phyloP scores from a whole-genome alignment of 371 early-diverging fungal genomes.

The Zopfochytrium polystomum region DNA sequence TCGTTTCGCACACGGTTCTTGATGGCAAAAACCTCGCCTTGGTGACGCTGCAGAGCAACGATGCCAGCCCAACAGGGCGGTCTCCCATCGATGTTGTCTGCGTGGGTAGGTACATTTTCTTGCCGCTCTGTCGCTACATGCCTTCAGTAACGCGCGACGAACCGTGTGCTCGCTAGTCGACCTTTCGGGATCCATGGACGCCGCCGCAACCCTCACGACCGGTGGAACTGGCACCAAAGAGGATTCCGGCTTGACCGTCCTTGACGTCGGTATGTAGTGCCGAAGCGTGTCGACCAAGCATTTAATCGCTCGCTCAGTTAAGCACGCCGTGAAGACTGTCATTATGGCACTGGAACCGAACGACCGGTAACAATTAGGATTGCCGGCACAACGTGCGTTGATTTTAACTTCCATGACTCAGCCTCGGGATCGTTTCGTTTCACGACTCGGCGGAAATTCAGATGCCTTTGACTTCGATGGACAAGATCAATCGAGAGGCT shows the following conservation, averaged over 20 bases:
- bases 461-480: conserved; percentile 22
- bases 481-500: background rate
- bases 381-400: too few species aligned
- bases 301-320: too few species aligned
- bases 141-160: too few species aligned
- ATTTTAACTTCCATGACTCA: too few species aligned
- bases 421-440: conserved; percentile 34
- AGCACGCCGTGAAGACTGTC: conserved; percentile 35
- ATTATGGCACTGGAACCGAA: conserved; percentile 19
- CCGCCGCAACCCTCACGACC: conserved; percentile 10
- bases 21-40: conserved; percentile 12
- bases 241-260: conserved; percentile 11
- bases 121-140: background rate
- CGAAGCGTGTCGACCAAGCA: conserved; percentile 30
- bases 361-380: too few species aligned
- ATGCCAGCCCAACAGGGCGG: background rate
- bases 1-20: conserved; percentile 8
- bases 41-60: background rate
- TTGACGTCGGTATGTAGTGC: background rate
- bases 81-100: conserved; percentile 7
- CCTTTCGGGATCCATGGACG: conserved; percentile 34
- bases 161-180: conserved; percentile 20
- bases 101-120: conserved; percentile 7
- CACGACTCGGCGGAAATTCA: conserved; percentile 12
- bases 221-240: conserved; percentile 14